Evolutionary conservation across 2,329 filamentous ascomycete species (phyloP), one percentile per base, ranked within the genome.

Genomic region (Pseudopithomyces maydicus): DNA sequence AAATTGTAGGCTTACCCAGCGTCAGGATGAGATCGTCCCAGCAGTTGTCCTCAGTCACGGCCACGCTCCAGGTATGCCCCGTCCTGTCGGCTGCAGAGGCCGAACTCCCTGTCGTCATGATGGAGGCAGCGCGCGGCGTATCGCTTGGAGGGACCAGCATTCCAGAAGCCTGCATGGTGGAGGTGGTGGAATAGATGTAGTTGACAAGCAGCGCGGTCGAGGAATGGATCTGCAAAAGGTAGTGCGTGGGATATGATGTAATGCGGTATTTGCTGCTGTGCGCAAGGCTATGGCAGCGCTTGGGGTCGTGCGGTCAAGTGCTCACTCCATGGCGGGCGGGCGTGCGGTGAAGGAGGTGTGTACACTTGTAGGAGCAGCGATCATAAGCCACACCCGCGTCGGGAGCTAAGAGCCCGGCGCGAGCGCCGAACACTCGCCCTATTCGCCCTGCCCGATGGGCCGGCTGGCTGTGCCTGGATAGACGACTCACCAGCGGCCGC

Each of bases 1-100:
- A 14, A 29, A 8, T 29, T 8, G n/a, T 38, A n/a, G 38, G 71
- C 72, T 4, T 73, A 76, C 74, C 74, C 47, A 81, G 66, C 1
- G 79, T 80, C 51, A 82, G 63, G 41, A 82, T 81, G 35, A 78
- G 74, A 51, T 80, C 78, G 50, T 79, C 75, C 80, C 80, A 82
- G 43, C 79, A 75, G 64, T 80, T 79, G 19, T 79, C 72, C 19
- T 66, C 61, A 39, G 63, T 68, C 4, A 81, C 75, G 5, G 66
- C 61, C 57, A 69, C 65, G 39, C 77, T 74, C 80, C 80, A 82
- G 35, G 73, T 71, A 47, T 74, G 68, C 17, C 80, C 80, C 12
- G 77, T 73, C 62, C 77, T 78, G 59, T 80, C 77, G 41, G 70
- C 64, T 26, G 67, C 66, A 3, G 73, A 72, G 42, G 70, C 74